Base-by-base conservation (phyloP, 345 rosid genomes). In the Citrus medica region DNA sequence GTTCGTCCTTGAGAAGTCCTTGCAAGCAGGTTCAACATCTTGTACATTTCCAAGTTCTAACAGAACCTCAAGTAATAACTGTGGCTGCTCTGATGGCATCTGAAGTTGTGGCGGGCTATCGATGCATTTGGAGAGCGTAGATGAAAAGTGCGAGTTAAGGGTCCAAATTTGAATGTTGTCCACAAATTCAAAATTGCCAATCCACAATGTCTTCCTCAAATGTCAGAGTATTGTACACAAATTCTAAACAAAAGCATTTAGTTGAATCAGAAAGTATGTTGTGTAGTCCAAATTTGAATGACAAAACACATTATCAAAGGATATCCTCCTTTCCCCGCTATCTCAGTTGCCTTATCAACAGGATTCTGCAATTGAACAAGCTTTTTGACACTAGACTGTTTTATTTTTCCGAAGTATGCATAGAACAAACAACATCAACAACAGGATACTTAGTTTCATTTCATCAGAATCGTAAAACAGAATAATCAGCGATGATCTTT, bases 321-420 rank as follows among this genome's bases (percentile, higher is more conserved):
- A 87, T 89, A 87, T 89, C 86, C 84, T 83, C 79, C 77, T 76
- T 87, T 86, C 83, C 87, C 92, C 83, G 84, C 13, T 40, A 40
- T 87, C 81, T 84, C 88, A 68, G 82, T 85, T 61, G 88, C 87
- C 16, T 69, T 83, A 63, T 83, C 79, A 28, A 87, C 76, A 42
- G 33, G 77, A 17, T 73, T 64, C 79, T 80, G 82, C 56, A 84
- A 75, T 7, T 37, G 60, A 37, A 19, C 76, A 79, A 84, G 76
- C 82, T 89, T 87, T 68, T 55, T 71, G n/a, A 48, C 81, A 74
- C 82, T 89, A 86, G 89, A 58, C 92, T 86, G 53, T 32, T 33
- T 58, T 22, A 2, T 58, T 58, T 58, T 58, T 9, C n/a, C 10
- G 46, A 40, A 7, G 24, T 58, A 22, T 22, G 24, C 62, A 58